These are phyloP conservation scores for Cladosporium velox DNA, from an alignment of 2,329 filamentous ascomycete species.

Conservation along the genomic window DNA sequence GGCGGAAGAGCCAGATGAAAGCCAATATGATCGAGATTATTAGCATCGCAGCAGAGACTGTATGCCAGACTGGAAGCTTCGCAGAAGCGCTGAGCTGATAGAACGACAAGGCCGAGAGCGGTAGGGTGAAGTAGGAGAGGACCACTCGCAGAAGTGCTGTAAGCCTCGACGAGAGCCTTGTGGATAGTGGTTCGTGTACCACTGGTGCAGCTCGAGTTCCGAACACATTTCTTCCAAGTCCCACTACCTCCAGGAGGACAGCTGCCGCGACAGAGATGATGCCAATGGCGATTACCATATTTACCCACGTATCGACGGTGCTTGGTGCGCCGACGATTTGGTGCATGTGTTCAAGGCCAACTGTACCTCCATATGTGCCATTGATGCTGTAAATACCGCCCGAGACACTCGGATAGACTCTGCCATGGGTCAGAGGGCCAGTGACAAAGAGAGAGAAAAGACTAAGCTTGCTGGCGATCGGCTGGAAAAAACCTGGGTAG, in stretches of 20 bases:
- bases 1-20: slow-evolving; percentile 17
- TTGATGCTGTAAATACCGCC: slow-evolving; percentile 17
- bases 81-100: slow-evolving; percentile 7
- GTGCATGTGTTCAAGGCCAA: slow-evolving; percentile 16
- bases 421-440: neutral
- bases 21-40: slow-evolving; percentile 1
- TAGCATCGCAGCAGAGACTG: neutral
- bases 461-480: slow-evolving; percentile 9
- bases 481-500: slow-evolving; percentile 16
- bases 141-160: slow-evolving; percentile 4
- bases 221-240: neutral
- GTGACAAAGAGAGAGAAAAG: slow-evolving; percentile 8
- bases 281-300: slow-evolving; percentile 7
- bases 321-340: slow-evolving; percentile 16
- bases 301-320: slow-evolving; percentile 8
- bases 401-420: neutral
- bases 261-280: neutral
- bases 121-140: slow-evolving; percentile 15
- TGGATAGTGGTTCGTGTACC: neutral
- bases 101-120: slow-evolving; percentile 9
- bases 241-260: neutral
- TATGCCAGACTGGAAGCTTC: neutral
- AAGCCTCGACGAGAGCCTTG: neutral
- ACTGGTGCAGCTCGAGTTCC: neutral
- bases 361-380: slow-evolving; percentile 13